Base-by-base conservation (phyloP, 306 rosid genomes). In the Cajanus cajan region DNA sequence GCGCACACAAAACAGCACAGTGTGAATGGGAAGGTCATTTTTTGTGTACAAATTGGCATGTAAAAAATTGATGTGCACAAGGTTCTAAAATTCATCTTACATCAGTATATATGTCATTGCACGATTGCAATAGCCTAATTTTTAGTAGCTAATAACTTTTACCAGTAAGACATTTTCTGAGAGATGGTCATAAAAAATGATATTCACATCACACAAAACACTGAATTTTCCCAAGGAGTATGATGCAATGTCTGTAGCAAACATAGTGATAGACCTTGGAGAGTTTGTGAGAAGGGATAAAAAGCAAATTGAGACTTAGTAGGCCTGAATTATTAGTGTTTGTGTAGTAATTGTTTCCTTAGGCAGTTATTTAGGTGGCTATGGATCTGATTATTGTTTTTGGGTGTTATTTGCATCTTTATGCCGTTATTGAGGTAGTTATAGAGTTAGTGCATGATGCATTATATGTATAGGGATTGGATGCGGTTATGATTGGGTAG, bases 1-100 rank as follows among this genome's bases (percentile, higher is more conserved):
- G 24, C 14, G 61, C 48, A 65, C 82, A 80, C 25, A 80, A 73
- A 57, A 63, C 68, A 66, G 52, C 72, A n/a, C 73, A 59, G 2
- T 5, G 6, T 2, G 73, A 67, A 45, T 5, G 6, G 1, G 73
- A 67, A 45, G 78, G 75, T 44, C 33, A 78, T 36, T 47, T 77
- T 67, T n/a, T 71, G 65, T 18, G 73, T 70, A 16, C 24, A 77
- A 59, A 62, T 72, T 58, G 55, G 65, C 70, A 57, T 36, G 39
- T 3, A 45, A 75, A 73, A 73, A 41, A 28, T 2, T 8, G 2
- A 51, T 16, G 18, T 9, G 33, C 66, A 34, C 41, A 34, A 8
- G 71, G 64, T 70, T 72, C 24, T 78, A 37, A 71, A 71, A 62
- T 34, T 44, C 31, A 54, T 37, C 68, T 37, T 48, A 50, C 51